Evolutionary conservation across 108 stramenopile genomes (phyloP).

Genomic region (Nitzschia palea): DNA sequence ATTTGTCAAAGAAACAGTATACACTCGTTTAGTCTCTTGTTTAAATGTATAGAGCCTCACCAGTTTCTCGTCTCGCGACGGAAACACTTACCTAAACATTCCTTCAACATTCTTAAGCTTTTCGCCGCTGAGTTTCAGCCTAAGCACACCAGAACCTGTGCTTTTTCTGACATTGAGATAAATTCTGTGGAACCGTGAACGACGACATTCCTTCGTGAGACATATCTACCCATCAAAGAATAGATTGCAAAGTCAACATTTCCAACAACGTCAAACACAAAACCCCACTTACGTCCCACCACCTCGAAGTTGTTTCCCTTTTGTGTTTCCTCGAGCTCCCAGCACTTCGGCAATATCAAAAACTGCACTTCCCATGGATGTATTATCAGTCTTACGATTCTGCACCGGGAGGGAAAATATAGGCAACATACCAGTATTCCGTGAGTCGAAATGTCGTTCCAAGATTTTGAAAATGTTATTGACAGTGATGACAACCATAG

Average conservation of each 20-base stretch:
- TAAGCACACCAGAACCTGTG: conserved; percentile 35
- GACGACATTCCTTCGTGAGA: too few species aligned
- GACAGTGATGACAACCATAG: conserved; percentile 45
- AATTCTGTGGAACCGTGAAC: not conserved
- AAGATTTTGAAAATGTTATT: conserved; percentile 47
- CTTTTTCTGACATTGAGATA: conserved; percentile 26
- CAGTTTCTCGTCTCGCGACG: not conserved
- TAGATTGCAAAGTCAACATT: too few species aligned
- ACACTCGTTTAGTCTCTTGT: conserved; percentile 30
- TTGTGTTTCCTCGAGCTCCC: conserved; percentile 53
- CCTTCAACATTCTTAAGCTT: conserved; percentile 82
- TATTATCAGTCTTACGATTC: conserved; percentile 38
- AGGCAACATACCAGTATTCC: conserved; percentile 33
- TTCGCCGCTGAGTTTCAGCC: conserved; percentile 47
- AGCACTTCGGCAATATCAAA: conserved; percentile 69
- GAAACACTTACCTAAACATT: conserved; percentile 44
- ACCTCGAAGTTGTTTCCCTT: conserved; percentile 57
- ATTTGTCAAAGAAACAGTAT: conserved; percentile 58
- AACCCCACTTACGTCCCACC: conserved; percentile 33
- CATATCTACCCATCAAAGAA: too few species aligned
- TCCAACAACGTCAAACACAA: not conserved
- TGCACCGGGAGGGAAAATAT: not conserved
- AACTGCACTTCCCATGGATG: conserved; percentile 56
- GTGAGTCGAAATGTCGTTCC: conserved; percentile 6
- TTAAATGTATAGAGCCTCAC: not conserved